Base-by-base conservation (phyloP, 2,329 filamentous ascomycete species). In the Trichoderma sp. region DNA sequence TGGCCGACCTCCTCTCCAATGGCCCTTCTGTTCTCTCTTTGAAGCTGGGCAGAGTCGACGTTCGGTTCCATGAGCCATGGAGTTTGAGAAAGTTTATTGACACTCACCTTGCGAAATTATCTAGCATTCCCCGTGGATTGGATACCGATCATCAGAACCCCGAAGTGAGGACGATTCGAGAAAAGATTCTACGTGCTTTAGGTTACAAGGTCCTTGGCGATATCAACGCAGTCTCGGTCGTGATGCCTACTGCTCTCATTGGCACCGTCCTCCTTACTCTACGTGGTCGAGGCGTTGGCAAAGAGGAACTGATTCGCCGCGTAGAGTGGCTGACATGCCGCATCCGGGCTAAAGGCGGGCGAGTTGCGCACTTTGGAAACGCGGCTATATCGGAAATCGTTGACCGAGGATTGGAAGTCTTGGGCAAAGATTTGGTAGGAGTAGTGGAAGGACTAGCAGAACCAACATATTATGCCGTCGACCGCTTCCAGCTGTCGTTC, bases 191-290 rank as follows among this genome's bases (percentile, higher is more conserved):
- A 14, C 87, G 94, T 43, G 96, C 93, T 0, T 84, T 99, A 67
- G 96, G 96, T 1, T 99, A 97, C 81, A 92, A 92, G 74, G 94
- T 98, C 0, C 84, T 99, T 2, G 91, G 92, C 0, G 93, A 99
- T 75, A 99, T 99, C 81, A 99, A 99, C 77, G 89, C 91, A 39
- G 95, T 97, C 2, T 97, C 94, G 0, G 96, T 99, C 0, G 93
- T 99, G 59, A 99, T 99, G 96, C 96, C 96, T 0, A 98, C 96
- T 0, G 95, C 96, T 0, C 85, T 99, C 54, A 96, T 99, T 30
- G 96, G 96, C 6, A 99, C 96, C 0, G 92, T 98, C 0, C 84
- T 99, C 0, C 84, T 99, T 16, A 99, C 96, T 0, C 86, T 99
- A 4, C 88, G 96, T 75, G 96, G 96, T 0, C 90, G 96, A 59